Percentiles rank a stretch among this genome's conserved stretches.
phyloP scores from a whole-genome alignment of 2,329 filamentous ascomycete species.

The Microdochium paspali region DNA sequence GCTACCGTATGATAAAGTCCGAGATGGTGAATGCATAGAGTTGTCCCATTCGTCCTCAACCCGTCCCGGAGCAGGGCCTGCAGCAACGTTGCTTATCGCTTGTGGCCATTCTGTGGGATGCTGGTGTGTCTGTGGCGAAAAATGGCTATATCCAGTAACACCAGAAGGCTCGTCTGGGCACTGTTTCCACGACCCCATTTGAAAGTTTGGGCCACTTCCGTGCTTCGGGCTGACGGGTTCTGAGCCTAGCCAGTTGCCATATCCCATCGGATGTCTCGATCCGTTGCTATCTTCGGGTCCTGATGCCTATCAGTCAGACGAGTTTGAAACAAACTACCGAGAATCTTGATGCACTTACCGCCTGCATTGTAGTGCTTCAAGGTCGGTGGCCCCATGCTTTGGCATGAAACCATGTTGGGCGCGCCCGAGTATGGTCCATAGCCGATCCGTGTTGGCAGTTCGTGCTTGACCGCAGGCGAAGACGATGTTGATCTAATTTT shows the following conservation, averaged over 20 bases:
- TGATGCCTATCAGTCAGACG: background rate
- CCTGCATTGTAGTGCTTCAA: constrained; percentile 19
- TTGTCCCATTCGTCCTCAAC: background rate
- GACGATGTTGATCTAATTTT: constrained; percentile 35
- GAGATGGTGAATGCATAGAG: constrained; percentile 4
- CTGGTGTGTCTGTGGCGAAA: constrained; percentile 28
- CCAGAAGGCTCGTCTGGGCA: constrained; percentile 41
- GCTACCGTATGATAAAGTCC: constrained; percentile 39
- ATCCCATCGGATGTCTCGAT: constrained; percentile 16
- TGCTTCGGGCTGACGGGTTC: constrained; percentile 31
- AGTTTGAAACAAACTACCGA: too few relatives aligned
- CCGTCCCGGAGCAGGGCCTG: background rate
- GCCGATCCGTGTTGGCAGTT: constrained; percentile 31
- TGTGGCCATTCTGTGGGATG: constrained; percentile 29
- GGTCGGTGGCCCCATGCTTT: constrained; percentile 32
- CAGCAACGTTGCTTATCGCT: background rate
- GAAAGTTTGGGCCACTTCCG: constrained; percentile 3
- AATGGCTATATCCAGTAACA: constrained; percentile 39
- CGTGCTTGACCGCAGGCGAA: constrained; percentile 34
- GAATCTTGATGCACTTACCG: too few relatives aligned
- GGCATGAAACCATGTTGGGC: constrained; percentile 29
- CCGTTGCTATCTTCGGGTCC: background rate
- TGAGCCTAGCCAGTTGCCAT: constrained; percentile 25
- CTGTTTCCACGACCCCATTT: constrained; percentile 30
- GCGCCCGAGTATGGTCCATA: constrained; percentile 30